A percentile compares a stretch with the other conserved stretches of the same genome.
phyloP scores from a whole-genome alignment of 2,329 filamentous ascomycete genomes.

The Furcasterigmium furcatum region DNA sequence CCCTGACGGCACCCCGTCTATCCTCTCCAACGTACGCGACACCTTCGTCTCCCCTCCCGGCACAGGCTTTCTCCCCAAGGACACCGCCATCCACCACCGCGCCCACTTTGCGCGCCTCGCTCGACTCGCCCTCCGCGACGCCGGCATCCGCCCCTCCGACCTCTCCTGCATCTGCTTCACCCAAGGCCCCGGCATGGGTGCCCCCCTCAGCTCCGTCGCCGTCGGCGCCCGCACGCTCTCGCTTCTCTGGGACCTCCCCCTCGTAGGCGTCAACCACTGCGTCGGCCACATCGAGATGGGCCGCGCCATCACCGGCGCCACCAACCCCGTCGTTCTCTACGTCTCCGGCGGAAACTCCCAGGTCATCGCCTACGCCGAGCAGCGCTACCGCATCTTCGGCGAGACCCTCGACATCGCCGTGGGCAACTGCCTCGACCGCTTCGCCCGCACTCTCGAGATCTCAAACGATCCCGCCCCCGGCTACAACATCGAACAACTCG shows the following conservation, averaged over 20 bases:
- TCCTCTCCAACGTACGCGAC: constrained; percentile 92
- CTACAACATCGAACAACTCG: constrained; percentile 96
- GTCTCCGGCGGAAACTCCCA: constrained; percentile 96
- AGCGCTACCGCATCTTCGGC: constrained; percentile 95
- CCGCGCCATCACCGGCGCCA: constrained; percentile 82
- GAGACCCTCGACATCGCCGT: constrained; percentile 97
- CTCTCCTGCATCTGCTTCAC: constrained; percentile 96
- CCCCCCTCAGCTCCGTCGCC: constrained; percentile 82
- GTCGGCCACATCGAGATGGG: constrained; percentile 99
- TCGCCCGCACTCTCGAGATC: constrained; percentile 86
- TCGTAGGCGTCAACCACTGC: constrained; percentile 96
- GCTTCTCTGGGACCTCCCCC: constrained; percentile 81
- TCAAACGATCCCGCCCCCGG: constrained; percentile 95
- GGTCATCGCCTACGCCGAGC: constrained; percentile 93
- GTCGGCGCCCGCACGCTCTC: constrained; percentile 78
- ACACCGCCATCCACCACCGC: constrained; percentile 91
- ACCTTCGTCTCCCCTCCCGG: constrained; percentile 91
- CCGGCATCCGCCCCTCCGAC: constrained; percentile 57
- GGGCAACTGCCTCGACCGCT: constrained; percentile 94
- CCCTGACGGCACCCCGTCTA: constrained; percentile 49
- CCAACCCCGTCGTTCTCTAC: constrained; percentile 92
- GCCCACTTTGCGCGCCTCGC: constrained; percentile 80
- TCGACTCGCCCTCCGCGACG: constrained; percentile 71
- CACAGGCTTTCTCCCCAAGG: constrained; percentile 92
- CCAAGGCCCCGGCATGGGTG: constrained; percentile 93